Conservation (phyloP, 176 grass and related monocot genomes). For the Bonia amplexicaulis region DNA sequence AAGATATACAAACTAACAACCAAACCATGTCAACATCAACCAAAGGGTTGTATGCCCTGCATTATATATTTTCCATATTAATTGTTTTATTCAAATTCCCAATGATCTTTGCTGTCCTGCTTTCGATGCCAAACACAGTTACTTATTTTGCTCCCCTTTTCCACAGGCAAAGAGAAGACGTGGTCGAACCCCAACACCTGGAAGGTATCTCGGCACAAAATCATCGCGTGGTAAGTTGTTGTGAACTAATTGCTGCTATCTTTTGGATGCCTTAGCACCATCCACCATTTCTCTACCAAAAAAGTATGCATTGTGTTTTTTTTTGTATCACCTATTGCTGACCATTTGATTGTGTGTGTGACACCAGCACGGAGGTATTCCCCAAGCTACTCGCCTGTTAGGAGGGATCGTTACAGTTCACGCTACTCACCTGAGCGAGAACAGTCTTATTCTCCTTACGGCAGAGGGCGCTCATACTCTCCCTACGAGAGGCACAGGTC, state of each 20-base stretch:
- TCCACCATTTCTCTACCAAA: background rate
- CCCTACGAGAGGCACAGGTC: constrained; percentile 1
- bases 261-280: background rate
- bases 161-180: constrained; percentile 77
- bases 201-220: constrained; percentile 70
- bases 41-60: constrained; percentile 55
- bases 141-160: background rate
- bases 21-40: constrained; percentile 53
- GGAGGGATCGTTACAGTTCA: constrained; percentile 40
- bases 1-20: constrained; percentile 53
- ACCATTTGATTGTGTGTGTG: background rate
- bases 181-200: constrained; percentile 66
- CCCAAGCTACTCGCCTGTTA: constrained; percentile 45
- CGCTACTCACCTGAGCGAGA: constrained; percentile 41
- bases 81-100: constrained; percentile 10
- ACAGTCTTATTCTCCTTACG: constrained; percentile 43
- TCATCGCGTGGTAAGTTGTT: constrained; percentile 34
- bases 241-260: background rate
- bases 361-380: constrained; percentile 35
- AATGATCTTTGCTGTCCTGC: background rate
- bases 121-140: background rate
- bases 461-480: constrained; percentile 18
- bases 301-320: background rate
- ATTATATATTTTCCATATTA: constrained; percentile 31
- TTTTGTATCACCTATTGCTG: background rate